A percentile compares a stretch with the other conserved stretches of the same genome.
These are phyloP conservation scores for Beta lomatogona DNA, from an alignment of 179 eudicot species.

Conservation along the genomic window DNA sequence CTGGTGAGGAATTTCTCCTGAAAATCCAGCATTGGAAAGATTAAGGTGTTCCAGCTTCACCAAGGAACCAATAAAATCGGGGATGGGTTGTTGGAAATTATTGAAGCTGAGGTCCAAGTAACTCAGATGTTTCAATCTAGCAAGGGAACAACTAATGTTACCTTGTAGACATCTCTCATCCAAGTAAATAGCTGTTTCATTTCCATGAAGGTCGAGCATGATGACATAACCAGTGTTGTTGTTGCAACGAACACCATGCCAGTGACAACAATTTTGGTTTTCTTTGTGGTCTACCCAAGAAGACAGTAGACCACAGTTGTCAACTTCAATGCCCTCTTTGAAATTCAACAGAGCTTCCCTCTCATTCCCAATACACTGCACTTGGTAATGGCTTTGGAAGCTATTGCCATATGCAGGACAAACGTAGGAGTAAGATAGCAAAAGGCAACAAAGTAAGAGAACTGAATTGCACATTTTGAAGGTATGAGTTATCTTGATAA, in stretches of 20 bases:
- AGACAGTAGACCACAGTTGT: not conserved
- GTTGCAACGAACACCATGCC: constrained; percentile 25
- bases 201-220: constrained; percentile 13
- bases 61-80: constrained; percentile 14
- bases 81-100: constrained; percentile 16
- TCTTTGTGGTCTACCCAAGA: constrained; percentile 11
- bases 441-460: no score
- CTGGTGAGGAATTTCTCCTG: constrained; percentile 24
- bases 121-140: constrained; percentile 14
- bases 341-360: constrained; percentile 22
- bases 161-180: constrained; percentile 7
- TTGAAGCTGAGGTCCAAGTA: constrained; percentile 28
- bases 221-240: constrained; percentile 20
- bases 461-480: no score
- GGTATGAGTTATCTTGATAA: no score
- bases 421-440: no score
- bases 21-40: not conserved
- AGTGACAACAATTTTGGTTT: constrained; percentile 18
- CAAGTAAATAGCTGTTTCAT: not conserved
- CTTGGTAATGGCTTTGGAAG: no score
- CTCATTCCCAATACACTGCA: constrained; percentile 3
- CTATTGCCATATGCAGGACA: no score
- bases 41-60: constrained; percentile 16
- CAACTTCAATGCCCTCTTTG: constrained; percentile 3
- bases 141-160: constrained; percentile 26